Conservation (phyloP, 306 rosid species). For the Trifolium dubium region DNA sequence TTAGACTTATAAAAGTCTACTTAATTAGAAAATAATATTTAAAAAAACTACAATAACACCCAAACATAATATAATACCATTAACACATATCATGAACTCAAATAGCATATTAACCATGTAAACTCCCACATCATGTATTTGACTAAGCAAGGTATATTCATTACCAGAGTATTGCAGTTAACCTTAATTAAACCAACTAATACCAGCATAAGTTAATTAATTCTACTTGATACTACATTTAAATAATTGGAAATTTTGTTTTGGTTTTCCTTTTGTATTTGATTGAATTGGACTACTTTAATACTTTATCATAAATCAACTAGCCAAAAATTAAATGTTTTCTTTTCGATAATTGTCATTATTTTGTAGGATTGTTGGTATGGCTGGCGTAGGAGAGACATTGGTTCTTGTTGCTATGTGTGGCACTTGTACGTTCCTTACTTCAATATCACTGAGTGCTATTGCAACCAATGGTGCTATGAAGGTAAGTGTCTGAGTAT, state of each 20-base stretch:
- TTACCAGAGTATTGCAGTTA: conserved; percentile 5
- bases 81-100: conserved; percentile 8
- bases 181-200: conserved; percentile 24
- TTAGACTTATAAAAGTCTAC: conserved; percentile 1
- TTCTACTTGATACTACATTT: conserved; percentile 17
- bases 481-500: conserved; percentile 68
- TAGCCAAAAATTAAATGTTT: conserved; percentile 35
- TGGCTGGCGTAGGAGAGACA: conserved; percentile 92
- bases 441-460: conserved; percentile 94
- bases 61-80: conserved; percentile 4
- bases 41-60: not conserved
- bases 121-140: conserved; percentile 11
- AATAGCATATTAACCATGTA: conserved; percentile 8
- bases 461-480: conserved; percentile 99
- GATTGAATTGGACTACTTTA: conserved; percentile 37
- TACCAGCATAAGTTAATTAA: conserved; percentile 2
- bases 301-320: conserved; percentile 28
- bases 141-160: not conserved
- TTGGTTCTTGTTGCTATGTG: conserved; percentile 78
- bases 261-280: conserved; percentile 25
- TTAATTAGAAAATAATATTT: not conserved
- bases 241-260: not conserved
- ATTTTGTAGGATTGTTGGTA: conserved; percentile 91
- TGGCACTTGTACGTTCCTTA: conserved; percentile 91
- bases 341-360: conserved; percentile 38